Base-by-base conservation (phyloP, 495 filamentous ascomycete genomes). In the Cercophora sp. region DNA sequence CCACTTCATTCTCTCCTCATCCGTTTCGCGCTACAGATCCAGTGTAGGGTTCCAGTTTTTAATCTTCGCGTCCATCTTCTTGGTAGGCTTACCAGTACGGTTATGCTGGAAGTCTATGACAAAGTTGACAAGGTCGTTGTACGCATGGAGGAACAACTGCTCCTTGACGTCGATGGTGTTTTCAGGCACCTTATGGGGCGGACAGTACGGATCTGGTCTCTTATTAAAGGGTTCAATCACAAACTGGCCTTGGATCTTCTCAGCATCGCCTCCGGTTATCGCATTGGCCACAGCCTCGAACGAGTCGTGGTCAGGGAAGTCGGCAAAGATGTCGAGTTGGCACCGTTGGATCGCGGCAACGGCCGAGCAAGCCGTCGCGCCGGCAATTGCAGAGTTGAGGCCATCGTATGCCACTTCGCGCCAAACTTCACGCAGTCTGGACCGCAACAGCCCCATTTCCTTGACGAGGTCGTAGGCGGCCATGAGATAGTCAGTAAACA, bases 371-470 rank as follows among this genome's bases (percentile, higher is more conserved):
- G 67, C 74, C 18, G 75, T 10, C 2, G 69, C 58, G 3, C 68
- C 74, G 22, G 76, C 76, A 29, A 74, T 66, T 4, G 73, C 77
- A 25, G 54, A 64, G 48, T 79, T 79, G 23, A 78, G 59, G 5
- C 60, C 65, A 1, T 65, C 53, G 56, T 76, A 72, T 3, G 73
- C 70, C 29, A 74, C 70, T 13, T 78, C 61, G 15, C 52, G 65
- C 77, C 75, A 79, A 13, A 69, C n/a, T 5, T 48, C 56, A 43
- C 74, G 73, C 31, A 77, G 23, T 31, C 66, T 64, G 22, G 45
- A 11, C 31, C 72, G 66, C 23, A 75, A 61, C 4, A 64, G 47
- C 3, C 51, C 45, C 63, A 61, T 69, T 24, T 75, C 51, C 9
- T 26, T 22, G 35, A 66, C 18, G 10, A 74, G 36, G 8, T 55